Percentiles rank a stretch among this genome's conserved stretches.
Evolutionary conservation across 169 alveolate genomes (phyloP).

Genomic region (Cryptosporidium meleagridis): DNA sequence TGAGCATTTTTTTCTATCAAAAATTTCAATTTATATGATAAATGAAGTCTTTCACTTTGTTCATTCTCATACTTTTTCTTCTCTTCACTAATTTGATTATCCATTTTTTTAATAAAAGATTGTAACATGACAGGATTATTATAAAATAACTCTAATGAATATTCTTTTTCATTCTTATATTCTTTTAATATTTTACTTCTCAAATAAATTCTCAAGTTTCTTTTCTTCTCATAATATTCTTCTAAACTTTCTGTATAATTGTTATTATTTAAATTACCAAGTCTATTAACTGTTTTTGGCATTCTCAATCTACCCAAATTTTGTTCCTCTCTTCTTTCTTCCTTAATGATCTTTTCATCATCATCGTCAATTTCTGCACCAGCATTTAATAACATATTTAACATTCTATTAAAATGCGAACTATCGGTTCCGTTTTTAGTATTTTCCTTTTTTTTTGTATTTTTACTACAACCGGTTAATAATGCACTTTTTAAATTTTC

Average conservation of each 20-base stretch:
- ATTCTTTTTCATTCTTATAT: neutral
- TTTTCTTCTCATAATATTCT: conserved; percentile 42
- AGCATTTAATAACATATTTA: conserved; percentile 39
- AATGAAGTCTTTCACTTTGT: conserved; percentile 7
- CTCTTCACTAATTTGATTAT: conserved; percentile 12
- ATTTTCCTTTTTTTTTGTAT: neutral
- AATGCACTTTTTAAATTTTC: neutral
- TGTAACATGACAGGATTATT: conserved; percentile 37
- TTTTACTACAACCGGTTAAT: neutral
- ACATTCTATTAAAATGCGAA: neutral
- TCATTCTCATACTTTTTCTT: conserved; percentile 42
- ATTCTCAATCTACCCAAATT: conserved; percentile 13
- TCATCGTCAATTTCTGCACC: conserved; percentile 51
- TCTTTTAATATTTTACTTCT: conserved; percentile 10
- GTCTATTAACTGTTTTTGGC: neutral
- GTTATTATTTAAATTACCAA: neutral
- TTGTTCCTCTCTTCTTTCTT: neutral
- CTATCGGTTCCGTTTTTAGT: neutral
- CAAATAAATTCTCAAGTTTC: conserved; percentile 7
- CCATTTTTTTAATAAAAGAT: conserved; percentile 45
- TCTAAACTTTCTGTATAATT: neutral
- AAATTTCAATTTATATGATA: conserved; percentile 29
- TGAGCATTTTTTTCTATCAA: conserved; percentile 33
- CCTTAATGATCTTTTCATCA: conserved; percentile 28
- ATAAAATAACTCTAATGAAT: conserved; percentile 41